Conservation (phyloP, 352 stramenopile species). For the Thraustotheca clavata region DNA sequence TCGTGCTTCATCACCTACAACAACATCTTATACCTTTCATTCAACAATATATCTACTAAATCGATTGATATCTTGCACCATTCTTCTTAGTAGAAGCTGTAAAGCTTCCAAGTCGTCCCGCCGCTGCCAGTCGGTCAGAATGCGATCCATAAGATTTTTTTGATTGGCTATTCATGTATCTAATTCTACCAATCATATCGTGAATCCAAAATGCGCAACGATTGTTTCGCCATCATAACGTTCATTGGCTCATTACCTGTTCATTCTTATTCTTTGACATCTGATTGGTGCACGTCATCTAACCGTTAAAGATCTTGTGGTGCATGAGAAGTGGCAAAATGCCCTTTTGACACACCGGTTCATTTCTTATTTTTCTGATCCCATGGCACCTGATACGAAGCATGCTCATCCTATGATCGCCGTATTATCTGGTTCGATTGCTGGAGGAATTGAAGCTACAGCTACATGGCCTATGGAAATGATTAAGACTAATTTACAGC, state of each 20-base stretch:
- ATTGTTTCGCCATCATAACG: conserved; percentile 1
- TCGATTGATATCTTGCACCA: not conserved
- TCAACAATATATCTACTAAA: not conserved
- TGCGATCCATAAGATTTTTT: too few species aligned
- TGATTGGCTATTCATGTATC: not conserved
- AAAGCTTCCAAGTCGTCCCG: not conserved
- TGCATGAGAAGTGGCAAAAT: not conserved
- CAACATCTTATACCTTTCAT: not conserved
- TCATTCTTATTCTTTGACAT: not conserved
- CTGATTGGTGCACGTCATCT: not conserved
- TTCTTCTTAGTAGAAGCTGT: not conserved
- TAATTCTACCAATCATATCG: not conserved
- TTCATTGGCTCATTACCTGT: not conserved
- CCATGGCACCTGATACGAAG: conserved; percentile 19
- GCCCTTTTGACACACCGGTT: too few species aligned
- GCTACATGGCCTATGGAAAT: conserved; percentile 92
- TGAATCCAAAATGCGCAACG: not conserved
- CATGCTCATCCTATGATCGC: conserved; percentile 73
- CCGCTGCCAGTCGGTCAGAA: not conserved
- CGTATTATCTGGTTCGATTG: conserved; percentile 74
- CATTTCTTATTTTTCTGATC: not conserved
- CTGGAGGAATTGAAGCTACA: conserved; percentile 82
- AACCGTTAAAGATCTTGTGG: conserved; percentile 7
- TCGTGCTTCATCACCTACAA: not conserved
- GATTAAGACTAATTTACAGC: conserved; percentile 93